phyloP scores from a whole-genome alignment of 495 filamentous ascomycete genomes.

The Bombardia bombarda region DNA sequence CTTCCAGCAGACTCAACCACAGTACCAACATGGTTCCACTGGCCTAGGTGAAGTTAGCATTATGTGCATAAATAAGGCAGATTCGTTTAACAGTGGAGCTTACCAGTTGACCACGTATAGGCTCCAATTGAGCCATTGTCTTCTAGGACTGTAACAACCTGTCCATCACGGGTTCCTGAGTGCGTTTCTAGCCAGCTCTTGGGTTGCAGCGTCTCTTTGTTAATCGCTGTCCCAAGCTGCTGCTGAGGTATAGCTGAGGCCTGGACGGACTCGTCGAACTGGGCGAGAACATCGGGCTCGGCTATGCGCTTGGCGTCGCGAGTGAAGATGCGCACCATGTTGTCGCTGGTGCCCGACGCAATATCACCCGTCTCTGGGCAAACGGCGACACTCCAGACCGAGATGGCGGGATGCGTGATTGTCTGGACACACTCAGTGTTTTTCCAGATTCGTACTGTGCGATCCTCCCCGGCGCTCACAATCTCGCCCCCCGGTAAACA shows the following conservation, averaged over 20 bases:
- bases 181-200: constrained; percentile 75
- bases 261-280: constrained; percentile 75
- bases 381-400: constrained; percentile 85
- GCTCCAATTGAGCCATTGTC: constrained; percentile 69
- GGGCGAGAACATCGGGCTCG: constrained; percentile 41
- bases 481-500: constrained; percentile 74
- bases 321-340: constrained; percentile 77
- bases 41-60: constrained; percentile 21
- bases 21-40: constrained; percentile 84
- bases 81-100: too few relatives aligned
- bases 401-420: constrained; percentile 95
- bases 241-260: constrained; percentile 81
- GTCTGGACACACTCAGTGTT: constrained; percentile 79
- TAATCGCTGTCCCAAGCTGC: constrained; percentile 58
- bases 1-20: constrained; percentile 87
- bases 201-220: constrained; percentile 84
- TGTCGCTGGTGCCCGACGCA: constrained; percentile 85
- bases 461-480: constrained; percentile 87
- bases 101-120: constrained; percentile 65
- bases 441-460: constrained; percentile 84
- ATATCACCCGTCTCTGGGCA: constrained; percentile 82
- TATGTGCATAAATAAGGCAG: too few relatives aligned
- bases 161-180: constrained; percentile 84
- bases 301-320: constrained; percentile 65
- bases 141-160: constrained; percentile 85